These are phyloP conservation scores for Rhizopogon salebrosus DNA, from an alignment of 768 basidiomycete species.

Conservation along the genomic window DNA sequence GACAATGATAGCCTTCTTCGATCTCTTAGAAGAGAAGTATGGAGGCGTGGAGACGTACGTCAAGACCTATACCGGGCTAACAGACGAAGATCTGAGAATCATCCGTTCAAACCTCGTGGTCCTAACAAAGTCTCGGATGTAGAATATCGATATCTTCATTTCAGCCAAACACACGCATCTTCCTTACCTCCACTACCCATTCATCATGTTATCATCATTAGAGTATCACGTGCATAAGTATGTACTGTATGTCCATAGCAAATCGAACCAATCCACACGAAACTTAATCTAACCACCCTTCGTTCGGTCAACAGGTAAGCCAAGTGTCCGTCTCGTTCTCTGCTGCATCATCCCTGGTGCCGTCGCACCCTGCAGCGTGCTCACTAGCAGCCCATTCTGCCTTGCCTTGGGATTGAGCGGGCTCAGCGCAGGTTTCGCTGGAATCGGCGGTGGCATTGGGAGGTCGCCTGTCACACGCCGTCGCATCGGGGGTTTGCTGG, in stretches of 20 bases:
- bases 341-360: constrained; percentile 23
- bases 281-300: constrained; percentile 6
- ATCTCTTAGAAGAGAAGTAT: constrained; percentile 56
- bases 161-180: neutral
- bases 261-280: neutral
- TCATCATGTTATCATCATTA: neutral
- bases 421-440: constrained; percentile 46
- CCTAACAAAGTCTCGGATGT: constrained; percentile 26
- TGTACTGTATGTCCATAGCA: neutral
- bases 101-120: constrained; percentile 56
- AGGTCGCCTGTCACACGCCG: constrained; percentile 59
- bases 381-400: constrained; percentile 37
- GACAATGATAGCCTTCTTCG: constrained; percentile 72
- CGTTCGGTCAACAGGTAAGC: constrained; percentile 32
- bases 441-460: constrained; percentile 23
- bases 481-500: constrained; percentile 44
- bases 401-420: constrained; percentile 72
- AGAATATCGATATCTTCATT: constrained; percentile 2
- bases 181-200: neutral
- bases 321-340: constrained; percentile 38
- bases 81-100: constrained; percentile 54
- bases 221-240: neutral
- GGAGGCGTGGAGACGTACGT: constrained; percentile 65
- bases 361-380: constrained; percentile 28
- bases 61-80: constrained; percentile 49